Percentiles rank a stretch among this genome's conserved stretches.
These are phyloP conservation scores for Trypanosoma brucei DNA, from an alignment of 208 protist species.

Conservation along the genomic window DNA sequence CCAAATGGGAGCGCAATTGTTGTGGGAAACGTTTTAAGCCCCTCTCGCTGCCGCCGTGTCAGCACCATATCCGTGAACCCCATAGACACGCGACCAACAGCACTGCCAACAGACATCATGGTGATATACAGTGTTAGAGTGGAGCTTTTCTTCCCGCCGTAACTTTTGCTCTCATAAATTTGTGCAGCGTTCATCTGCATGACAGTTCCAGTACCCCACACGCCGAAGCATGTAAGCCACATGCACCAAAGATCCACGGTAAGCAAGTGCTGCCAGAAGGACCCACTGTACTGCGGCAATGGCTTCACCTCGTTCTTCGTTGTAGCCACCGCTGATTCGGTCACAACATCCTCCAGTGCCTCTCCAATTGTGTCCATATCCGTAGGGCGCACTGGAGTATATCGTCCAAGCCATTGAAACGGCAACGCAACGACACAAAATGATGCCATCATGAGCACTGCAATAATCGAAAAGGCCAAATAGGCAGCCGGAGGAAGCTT, in stretches of 20 bases:
- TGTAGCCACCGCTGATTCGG: neutral
- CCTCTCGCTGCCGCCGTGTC: slow-evolving; percentile 21
- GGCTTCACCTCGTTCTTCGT: neutral
- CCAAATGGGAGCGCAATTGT: slow-evolving; percentile 2
- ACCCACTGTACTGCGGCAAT: slow-evolving; percentile 13
- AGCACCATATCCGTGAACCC: slow-evolving; percentile 31
- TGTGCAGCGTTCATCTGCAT: slow-evolving; percentile 22
- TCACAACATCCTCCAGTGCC: neutral
- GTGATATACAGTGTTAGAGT: slow-evolving; percentile 35
- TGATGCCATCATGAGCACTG: neutral
- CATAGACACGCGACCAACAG: slow-evolving; percentile 45
- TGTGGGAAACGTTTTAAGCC: slow-evolving; percentile 4
- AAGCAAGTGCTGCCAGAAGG: slow-evolving; percentile 28
- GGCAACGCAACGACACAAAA: slow-evolving; percentile 1
- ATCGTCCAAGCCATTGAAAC: neutral
- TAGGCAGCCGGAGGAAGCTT: neutral
- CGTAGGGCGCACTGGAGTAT: slow-evolving; percentile 1
- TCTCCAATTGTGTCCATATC: slow-evolving; percentile 4
- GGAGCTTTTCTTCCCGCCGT: slow-evolving; percentile 17
- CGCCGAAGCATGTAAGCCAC: slow-evolving; percentile 9
- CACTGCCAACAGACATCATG: slow-evolving; percentile 61
- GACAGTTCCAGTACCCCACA: slow-evolving; percentile 14
- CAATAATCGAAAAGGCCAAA: neutral
- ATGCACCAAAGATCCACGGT: slow-evolving; percentile 28
- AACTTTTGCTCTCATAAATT: slow-evolving; percentile 38